Evolutionary conservation across 257 asterid genomes (phyloP).

Genomic region (Gardenia jasminoides): DNA sequence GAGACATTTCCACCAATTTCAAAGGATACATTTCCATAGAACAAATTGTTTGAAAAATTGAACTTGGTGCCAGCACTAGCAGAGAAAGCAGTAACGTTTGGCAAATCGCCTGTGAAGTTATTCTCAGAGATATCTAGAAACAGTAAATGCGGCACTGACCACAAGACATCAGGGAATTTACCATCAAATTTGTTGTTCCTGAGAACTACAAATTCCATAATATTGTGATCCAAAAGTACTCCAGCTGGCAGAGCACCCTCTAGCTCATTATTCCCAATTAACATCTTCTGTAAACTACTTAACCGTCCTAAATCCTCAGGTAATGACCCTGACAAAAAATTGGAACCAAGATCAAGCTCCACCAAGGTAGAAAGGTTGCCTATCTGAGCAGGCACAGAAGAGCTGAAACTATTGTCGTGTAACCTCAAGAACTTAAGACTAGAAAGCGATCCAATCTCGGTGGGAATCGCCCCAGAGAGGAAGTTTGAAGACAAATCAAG

Average conservation of each 20-base stretch:
- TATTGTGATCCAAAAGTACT: slow-evolving; percentile 28
- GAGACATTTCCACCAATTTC: slow-evolving; percentile 16
- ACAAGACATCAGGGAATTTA: slow-evolving; percentile 33
- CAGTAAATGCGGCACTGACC: slow-evolving; percentile 35
- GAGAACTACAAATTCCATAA: slow-evolving; percentile 33
- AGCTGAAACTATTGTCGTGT: slow-evolving; percentile 49
- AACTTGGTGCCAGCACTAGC: slow-evolving; percentile 28
- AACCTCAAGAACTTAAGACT: slow-evolving; percentile 42
- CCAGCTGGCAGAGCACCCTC: slow-evolving; percentile 33
- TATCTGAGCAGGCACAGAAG: slow-evolving; percentile 48
- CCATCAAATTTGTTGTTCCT: slow-evolving; percentile 35
- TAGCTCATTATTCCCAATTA: slow-evolving; percentile 44
- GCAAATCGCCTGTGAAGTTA: slow-evolving; percentile 51
- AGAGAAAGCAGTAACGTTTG: slow-evolving; percentile 18
- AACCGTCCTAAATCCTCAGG: slow-evolving; percentile 40
- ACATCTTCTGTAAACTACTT: slow-evolving; percentile 36
- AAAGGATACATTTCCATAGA: slow-evolving; percentile 49
- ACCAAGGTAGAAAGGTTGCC: slow-evolving; percentile 43
- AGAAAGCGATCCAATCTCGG: slow-evolving; percentile 39
- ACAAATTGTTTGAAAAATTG: slow-evolving; percentile 60
- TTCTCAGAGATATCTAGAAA: slow-evolving; percentile 56
- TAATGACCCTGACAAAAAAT: slow-evolving; percentile 47
- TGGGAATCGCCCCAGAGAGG: slow-evolving; percentile 52
- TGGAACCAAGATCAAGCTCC: slow-evolving; percentile 55
- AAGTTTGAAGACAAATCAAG: slow-evolving; percentile 63